phyloP scores from a whole-genome alignment of 2,329 filamentous ascomycete genomes.

The Fusarium euwallaceae region DNA sequence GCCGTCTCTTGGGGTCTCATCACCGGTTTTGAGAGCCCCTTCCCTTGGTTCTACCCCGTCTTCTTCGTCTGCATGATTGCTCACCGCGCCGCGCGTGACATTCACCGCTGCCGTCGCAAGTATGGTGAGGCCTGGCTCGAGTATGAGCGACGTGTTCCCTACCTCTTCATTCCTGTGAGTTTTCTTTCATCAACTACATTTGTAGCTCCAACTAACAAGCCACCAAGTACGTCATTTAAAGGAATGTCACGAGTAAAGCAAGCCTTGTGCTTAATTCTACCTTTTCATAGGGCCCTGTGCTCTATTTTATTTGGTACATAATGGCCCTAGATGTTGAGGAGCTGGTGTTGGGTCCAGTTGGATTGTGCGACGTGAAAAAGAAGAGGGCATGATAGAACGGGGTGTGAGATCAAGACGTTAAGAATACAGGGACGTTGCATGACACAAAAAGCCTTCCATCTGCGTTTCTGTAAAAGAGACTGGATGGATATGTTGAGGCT shows the following conservation, averaged over 20 bases:
- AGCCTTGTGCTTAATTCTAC: not conserved
- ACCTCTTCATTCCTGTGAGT: conserved; percentile 81
- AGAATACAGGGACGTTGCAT: conserved; percentile 32
- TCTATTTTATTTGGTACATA: conserved; percentile 13
- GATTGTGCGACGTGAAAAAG: not conserved
- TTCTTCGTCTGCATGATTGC: conserved; percentile 88
- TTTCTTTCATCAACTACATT: not conserved
- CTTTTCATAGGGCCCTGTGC: not conserved
- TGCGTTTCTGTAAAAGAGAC: conserved; percentile 1
- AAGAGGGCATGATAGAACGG: conserved; percentile 7
- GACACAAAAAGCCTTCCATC: not conserved
- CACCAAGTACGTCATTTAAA: conserved; percentile 58
- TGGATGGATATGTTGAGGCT: not conserved
- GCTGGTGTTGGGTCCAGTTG: conserved; percentile 1
- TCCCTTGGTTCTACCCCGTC: conserved; percentile 91
- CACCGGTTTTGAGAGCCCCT: conserved; percentile 73
- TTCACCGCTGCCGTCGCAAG: conserved; percentile 80
- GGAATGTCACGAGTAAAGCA: not conserved
- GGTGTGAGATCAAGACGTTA: conserved; percentile 9
- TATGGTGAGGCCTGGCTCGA: conserved; percentile 87
- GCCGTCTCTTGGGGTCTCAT: conserved; percentile 65
- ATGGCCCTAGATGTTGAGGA: not conserved
- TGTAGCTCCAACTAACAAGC: conserved; percentile 26
- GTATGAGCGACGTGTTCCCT: conserved; percentile 83
- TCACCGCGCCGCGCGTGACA: conserved; percentile 82